Base-by-base conservation (phyloP, 2,329 filamentous ascomycete species). In the Venturia effusa region DNA sequence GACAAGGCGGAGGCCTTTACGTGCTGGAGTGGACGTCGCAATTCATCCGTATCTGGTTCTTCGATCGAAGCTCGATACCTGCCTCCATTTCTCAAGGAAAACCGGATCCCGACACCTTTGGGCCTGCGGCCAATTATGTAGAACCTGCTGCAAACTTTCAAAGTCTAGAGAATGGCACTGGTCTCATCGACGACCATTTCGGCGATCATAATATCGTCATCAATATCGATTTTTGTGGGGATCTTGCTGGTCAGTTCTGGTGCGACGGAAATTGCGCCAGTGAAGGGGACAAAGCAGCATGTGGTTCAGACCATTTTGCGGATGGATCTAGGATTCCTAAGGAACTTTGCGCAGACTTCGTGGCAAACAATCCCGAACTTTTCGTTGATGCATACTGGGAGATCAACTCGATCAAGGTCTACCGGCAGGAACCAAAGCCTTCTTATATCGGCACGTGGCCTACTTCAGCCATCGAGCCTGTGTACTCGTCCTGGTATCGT, bases 31-130 rank as follows among this genome's bases (percentile, higher is more conserved):
- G 68, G 68, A 68, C 66, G 10, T 61, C 61, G 11, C 34, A 61
- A 19, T 63, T 54, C 61, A 68, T 71, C 57, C 66, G 66, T 32
- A 65, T 71, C 22, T 71, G 68, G 67, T 70, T 67, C 62, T 70
- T 70, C 40, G 62, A 66, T 10, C 68, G 68, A 24, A 57, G 39
- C n/a, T 63, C 63, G 55, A 71, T 71, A 17, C 75, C 75, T 1
- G 39, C 65, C 6, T 72, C 70, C 68, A 80, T 89, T 66, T 67
- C 62, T 13, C 77, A 69, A 55, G 68, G 68, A 15, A 67, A 66
- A 1, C 88, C 87, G 0, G 79, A 88, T 67, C 85, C 87, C 0
- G 80, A 79, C 59, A 75, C 76, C 2, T 90, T 87, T 83, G 86
- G 85, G n/a, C n/a, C n/a, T 19, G 77, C 74, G 1, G 11, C 6